Evolutionary conservation across 352 stramenopile genomes (phyloP).

Genomic region (Phytophthora idaei): DNA sequence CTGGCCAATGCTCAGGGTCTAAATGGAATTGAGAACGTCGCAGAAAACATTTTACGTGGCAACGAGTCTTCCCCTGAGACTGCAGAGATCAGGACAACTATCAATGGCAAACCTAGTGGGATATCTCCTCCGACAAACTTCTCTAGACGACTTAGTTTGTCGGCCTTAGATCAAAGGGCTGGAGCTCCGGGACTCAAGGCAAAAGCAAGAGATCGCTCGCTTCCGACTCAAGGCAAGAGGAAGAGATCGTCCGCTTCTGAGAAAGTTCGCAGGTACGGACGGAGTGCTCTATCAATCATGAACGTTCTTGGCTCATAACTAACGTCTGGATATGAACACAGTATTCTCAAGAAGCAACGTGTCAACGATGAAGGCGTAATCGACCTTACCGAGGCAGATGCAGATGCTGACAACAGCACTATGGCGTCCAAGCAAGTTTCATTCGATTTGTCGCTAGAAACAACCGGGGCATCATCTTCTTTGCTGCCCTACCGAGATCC

Average conservation of each 20-base stretch:
- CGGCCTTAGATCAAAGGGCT: conserved; percentile 25
- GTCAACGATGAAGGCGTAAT: conserved; percentile 14
- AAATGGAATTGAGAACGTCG: conserved; percentile 77
- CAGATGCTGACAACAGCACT: conserved; percentile 8
- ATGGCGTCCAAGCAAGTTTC: conserved; percentile 67
- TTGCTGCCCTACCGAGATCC: conserved; percentile 35
- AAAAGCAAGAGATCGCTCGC: conserved; percentile 35
- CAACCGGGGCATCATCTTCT: conserved; percentile 13
- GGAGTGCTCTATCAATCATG: not conserved
- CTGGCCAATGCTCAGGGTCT: conserved; percentile 42
- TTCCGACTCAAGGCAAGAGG: conserved; percentile 23
- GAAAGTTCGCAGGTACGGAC: conserved; percentile 54
- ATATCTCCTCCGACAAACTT: conserved; percentile 44
- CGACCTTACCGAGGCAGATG: conserved; percentile 5
- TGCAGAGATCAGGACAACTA: conserved; percentile 37
- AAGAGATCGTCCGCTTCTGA: conserved; percentile 38
- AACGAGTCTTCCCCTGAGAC: conserved; percentile 42
- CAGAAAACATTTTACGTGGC: conserved; percentile 74
- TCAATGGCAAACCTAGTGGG: conserved; percentile 35
- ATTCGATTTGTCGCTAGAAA: conserved; percentile 49
- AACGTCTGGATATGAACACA: conserved; percentile 16
- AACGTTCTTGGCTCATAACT: not conserved
- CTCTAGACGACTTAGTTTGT: conserved; percentile 41
- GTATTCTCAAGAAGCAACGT: conserved; percentile 78
- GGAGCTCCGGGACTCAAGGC: conserved; percentile 4